These are phyloP conservation scores for Hypoxylon lienhwacheense DNA, from an alignment of 495 filamentous ascomycete species.

Conservation along the genomic window DNA sequence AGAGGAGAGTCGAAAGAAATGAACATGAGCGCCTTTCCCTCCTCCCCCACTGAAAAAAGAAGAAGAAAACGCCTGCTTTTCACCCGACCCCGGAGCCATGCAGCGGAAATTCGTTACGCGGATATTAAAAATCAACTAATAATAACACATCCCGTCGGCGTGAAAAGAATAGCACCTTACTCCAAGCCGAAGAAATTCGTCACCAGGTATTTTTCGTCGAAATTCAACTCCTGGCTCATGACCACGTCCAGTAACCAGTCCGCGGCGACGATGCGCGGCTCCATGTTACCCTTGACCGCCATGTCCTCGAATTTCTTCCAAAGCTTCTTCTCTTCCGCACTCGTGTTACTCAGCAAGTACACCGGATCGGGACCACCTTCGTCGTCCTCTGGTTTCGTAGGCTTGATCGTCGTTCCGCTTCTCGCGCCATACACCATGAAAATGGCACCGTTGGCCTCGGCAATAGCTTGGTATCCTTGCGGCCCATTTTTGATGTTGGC, in stretches of 20 bases:
- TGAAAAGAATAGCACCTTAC: background rate
- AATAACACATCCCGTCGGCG: background rate
- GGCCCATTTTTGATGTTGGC: slow-evolving; percentile 74
- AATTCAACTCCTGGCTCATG: slow-evolving; percentile 76
- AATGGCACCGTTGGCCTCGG: slow-evolving; percentile 82
- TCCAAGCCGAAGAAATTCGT: slow-evolving; percentile 39
- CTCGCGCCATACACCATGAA: slow-evolving; percentile 78
- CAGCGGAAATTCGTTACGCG: slow-evolving; percentile 13
- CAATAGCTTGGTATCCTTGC: slow-evolving; percentile 80
- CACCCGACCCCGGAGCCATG: slow-evolving; percentile 13
- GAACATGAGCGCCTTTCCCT: no score
- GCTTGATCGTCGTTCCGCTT: slow-evolving; percentile 60
- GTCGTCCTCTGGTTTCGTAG: slow-evolving; percentile 59
- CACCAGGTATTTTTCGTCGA: slow-evolving; percentile 62
- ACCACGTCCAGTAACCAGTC: slow-evolving; percentile 91
- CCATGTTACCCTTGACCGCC: slow-evolving; percentile 69
- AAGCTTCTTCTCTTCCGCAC: slow-evolving; percentile 66
- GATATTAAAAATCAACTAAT: slow-evolving; percentile 10
- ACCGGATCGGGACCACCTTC: slow-evolving; percentile 66
- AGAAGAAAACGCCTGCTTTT: slow-evolving; percentile 1
- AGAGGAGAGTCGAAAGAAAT: no score
- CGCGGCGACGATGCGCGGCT: slow-evolving; percentile 71
- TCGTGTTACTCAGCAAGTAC: slow-evolving; percentile 70
- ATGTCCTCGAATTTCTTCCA: slow-evolving; percentile 81
- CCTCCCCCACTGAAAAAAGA: background rate